Evolutionary conservation across 345 rosid genomes (phyloP), one percentile per base, ranked within the genome.

Genomic region (Rubroshorea leprosula): DNA sequence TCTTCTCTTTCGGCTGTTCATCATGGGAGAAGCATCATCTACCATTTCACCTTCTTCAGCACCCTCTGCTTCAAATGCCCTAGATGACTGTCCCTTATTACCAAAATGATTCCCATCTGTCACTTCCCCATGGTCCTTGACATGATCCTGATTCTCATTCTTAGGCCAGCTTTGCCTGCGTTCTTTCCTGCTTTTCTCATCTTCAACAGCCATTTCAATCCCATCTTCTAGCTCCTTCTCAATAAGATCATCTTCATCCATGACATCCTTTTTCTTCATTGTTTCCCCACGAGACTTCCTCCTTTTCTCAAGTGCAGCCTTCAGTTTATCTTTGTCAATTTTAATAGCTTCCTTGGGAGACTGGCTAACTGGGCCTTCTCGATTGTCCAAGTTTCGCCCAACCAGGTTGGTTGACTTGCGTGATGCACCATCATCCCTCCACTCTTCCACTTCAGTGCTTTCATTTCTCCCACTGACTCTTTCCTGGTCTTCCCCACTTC

Each of bases 201-300:
- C 87, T 65, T 76, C 89, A 13, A 68, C 89, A 17, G 87, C 79
- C 70, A 85, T 23, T 61, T 87, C 94, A 16, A 90, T 74, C 41
- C 85, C 88, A 57, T 78, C 89, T 72, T 89, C 89, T 19, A 82
- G 62, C 74, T 75, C 86, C 62, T 78, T 83, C 76, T 84, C 84
- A 38, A 74, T 80, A 49, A 80, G 79, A 67, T 82, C 91, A 65
- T 90, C 97, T 51, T 85, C 97, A 55, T 87, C 96, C 79, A 83
- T 70, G 51, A 71, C 61, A 62, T 81, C 97, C 60, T 66, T 80
- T 62, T 81, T 85, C 69, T 76, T 71, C 3, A 62, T 73, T 54
- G 45, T 72, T 71, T 90, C 93, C 16, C 84, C 83, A 31, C 90
- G 94, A 15, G 77, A 68, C 72, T 82, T 78, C 71, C 80, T 75